Conservation (phyloP, 768 basidiomycete species). For the Rhizopogon salebrosus region DNA sequence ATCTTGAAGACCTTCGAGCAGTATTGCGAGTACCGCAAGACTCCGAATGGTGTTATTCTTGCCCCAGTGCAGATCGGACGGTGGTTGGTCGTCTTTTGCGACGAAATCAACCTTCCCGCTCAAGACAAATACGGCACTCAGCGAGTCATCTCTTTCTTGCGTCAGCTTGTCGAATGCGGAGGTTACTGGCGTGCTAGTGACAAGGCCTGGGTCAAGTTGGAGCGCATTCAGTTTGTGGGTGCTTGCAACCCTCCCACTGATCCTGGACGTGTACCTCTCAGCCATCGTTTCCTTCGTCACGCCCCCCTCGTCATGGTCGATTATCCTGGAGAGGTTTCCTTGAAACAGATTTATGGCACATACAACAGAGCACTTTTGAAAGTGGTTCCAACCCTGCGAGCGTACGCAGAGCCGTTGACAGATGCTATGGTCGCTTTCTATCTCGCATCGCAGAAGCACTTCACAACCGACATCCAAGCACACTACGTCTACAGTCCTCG, state of each 20-base stretch:
- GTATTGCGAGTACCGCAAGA: constrained; percentile 98
- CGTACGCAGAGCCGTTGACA: constrained; percentile 91
- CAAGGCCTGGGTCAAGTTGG: constrained; percentile 95
- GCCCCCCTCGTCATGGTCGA: constrained; percentile 99
- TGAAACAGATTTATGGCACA: constrained; percentile 98
- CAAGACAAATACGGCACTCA: constrained; percentile 98
- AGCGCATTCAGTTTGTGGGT: constrained; percentile 99
- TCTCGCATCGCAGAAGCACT: constrained; percentile 86
- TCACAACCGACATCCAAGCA: constrained; percentile 95
- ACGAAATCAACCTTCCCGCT: constrained; percentile 97
- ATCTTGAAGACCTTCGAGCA: constrained; percentile 99
- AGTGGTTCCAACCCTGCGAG: constrained; percentile 88
- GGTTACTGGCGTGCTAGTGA: constrained; percentile 95
- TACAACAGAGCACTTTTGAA: constrained; percentile 96
- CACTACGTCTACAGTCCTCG: constrained; percentile 99
- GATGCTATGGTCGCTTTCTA: constrained; percentile 98
- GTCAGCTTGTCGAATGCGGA: constrained; percentile 90
- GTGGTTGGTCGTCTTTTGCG: constrained; percentile 99
- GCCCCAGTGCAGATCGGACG: constrained; percentile 92
- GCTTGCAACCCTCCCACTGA: constrained; percentile 99
- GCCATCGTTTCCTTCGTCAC: constrained; percentile 94
- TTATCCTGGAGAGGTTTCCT: constrained; percentile 93
- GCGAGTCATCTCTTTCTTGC: constrained; percentile 95
- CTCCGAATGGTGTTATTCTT: constrained; percentile 94
- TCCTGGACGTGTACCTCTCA: constrained; percentile 97